Conservation (phyloP, 2,329 filamentous ascomycete species). For the Didymella glomerata region DNA sequence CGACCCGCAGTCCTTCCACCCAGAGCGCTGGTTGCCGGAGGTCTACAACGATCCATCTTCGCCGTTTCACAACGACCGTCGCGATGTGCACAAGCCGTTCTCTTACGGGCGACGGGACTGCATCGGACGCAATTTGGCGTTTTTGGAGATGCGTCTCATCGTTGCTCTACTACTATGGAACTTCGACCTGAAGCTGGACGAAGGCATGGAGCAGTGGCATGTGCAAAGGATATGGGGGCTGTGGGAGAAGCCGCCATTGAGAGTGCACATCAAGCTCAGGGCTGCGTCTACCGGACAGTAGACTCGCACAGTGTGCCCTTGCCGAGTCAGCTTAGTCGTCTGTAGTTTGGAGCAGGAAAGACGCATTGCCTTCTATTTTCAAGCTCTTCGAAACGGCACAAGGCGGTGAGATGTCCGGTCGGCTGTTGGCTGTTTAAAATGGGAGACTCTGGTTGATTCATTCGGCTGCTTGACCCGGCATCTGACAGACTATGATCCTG, state of each 20-base stretch:
- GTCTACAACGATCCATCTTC: conserved; percentile 13
- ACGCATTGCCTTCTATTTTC: no score
- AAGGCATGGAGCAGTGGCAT: conserved; percentile 43
- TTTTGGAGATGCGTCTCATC: conserved; percentile 22
- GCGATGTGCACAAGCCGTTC: conserved; percentile 32
- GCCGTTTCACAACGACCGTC: conserved; percentile 38
- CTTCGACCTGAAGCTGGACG: conserved; percentile 50
- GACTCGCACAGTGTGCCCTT: no score
- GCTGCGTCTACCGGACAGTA: no score
- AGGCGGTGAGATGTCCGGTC: no score
- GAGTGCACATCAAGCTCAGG: background rate
- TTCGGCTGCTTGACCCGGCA: no score
- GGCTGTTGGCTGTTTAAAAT: no score
- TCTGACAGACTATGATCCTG: no score
- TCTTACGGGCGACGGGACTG: conserved; percentile 29
- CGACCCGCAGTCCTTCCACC: conserved; percentile 21
- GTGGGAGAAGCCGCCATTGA: conserved; percentile 51
- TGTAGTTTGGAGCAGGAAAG: no score
- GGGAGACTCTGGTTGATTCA: no score
- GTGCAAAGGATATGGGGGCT: conserved; percentile 48
- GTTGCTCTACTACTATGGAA: conserved; percentile 49
- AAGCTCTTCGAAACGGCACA: no score
- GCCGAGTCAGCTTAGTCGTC: no score
- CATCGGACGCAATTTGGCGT: conserved; percentile 29
- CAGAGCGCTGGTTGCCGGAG: conserved; percentile 26